Percentiles rank a stretch among this genome's conserved stretches.
These are phyloP conservation scores for Santalum album DNA, from an alignment of 164 flowering plant genomes.

Conservation along the genomic window DNA sequence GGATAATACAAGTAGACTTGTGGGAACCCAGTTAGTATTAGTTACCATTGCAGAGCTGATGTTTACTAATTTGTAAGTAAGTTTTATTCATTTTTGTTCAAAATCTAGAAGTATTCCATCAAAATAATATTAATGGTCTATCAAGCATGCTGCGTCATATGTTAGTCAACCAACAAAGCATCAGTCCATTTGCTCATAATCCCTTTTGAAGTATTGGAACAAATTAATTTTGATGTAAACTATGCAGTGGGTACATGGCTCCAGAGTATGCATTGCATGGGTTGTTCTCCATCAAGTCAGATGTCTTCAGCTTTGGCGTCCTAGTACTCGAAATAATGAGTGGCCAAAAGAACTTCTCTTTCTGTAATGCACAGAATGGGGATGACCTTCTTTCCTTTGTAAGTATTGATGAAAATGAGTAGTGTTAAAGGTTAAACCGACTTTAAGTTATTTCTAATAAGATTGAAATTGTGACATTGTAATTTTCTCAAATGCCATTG, in stretches of 20 bases:
- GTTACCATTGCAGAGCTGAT: too few relatives aligned
- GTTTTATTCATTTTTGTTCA: too few relatives aligned
- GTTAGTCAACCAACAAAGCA: too few relatives aligned
- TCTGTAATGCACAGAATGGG: not conserved
- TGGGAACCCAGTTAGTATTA: slow-evolving; percentile 36
- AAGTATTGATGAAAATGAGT: slow-evolving; percentile 6
- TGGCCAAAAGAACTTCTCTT: slow-evolving; percentile 12
- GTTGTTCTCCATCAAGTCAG: slow-evolving; percentile 17
- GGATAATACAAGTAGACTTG: slow-evolving; percentile 23
- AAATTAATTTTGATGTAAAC: not conserved
- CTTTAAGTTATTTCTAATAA: not conserved
- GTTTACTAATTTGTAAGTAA: too few relatives aligned
- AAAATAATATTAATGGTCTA: too few relatives aligned
- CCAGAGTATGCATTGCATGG: slow-evolving; percentile 15
- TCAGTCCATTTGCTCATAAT: too few relatives aligned
- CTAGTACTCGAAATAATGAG: slow-evolving; percentile 18
- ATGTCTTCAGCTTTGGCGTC: slow-evolving; percentile 6
- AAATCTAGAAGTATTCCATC: too few relatives aligned
- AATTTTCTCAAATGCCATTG: too few relatives aligned
- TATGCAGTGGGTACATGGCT: slow-evolving; percentile 22
- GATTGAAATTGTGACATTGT: too few relatives aligned
- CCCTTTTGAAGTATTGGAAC: too few relatives aligned
- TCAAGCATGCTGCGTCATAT: too few relatives aligned
- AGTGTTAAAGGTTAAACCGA: too few relatives aligned
- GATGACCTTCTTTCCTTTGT: slow-evolving; percentile 16